These are phyloP conservation scores for Cryptococcus sp. DNA, from an alignment of 1,284 basidiomycete genomes.

Conservation along the genomic window DNA sequence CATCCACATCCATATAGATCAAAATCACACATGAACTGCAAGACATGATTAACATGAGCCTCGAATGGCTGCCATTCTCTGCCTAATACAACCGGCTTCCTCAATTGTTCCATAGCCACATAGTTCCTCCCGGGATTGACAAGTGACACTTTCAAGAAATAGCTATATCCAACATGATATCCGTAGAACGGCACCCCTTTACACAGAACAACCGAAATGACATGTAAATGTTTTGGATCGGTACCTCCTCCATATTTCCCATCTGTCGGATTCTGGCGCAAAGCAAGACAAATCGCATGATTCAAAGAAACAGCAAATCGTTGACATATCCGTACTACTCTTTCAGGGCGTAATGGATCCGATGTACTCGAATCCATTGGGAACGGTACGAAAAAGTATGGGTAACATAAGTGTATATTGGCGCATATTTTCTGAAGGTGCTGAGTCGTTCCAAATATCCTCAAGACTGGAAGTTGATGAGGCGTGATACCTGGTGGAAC, in stretches of 20 bases:
- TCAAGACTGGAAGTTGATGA: constrained; percentile 68
- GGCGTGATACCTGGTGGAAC: constrained; percentile 49
- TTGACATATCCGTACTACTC: constrained; percentile 44
- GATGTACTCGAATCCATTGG: constrained; percentile 46
- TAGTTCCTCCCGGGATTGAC: constrained; percentile 65
- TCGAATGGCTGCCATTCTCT: constrained; percentile 77
- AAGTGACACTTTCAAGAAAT: constrained; percentile 84
- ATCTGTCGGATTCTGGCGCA: constrained; percentile 41
- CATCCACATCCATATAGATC: constrained; percentile 92
- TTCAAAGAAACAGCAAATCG: constrained; percentile 45
- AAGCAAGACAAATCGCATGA: constrained; percentile 44
- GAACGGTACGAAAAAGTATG: constrained; percentile 56
- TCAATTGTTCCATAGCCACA: constrained; percentile 68
- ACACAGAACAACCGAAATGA: constrained; percentile 70
- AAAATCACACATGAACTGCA: constrained; percentile 95
- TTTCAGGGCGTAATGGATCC: constrained; percentile 43
- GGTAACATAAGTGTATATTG: constrained; percentile 73
- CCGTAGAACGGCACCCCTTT: constrained; percentile 97
- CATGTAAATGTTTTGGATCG: constrained; percentile 46
- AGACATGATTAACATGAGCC: constrained; percentile 78
- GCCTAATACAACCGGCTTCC: constrained; percentile 73
- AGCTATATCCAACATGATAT: constrained; percentile 77
- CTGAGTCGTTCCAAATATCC: constrained; percentile 82
- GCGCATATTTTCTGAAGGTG: constrained; percentile 73
- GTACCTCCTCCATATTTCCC: constrained; percentile 31